phyloP scores from a whole-genome alignment of 495 filamentous ascomycete genomes.

The Aspergillus sclerotiicarbonarius region DNA sequence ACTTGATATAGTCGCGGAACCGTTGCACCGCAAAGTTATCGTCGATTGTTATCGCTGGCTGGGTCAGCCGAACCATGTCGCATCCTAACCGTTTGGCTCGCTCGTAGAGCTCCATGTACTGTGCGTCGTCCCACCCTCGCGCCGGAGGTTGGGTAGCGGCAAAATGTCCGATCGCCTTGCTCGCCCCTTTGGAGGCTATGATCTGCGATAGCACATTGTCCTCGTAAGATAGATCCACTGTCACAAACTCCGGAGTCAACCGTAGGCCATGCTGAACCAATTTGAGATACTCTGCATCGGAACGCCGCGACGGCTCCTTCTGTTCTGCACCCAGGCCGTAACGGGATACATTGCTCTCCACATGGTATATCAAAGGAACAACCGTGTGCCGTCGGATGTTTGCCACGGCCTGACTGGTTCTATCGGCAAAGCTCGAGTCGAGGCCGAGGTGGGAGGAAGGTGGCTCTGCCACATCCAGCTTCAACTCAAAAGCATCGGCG shows the following conservation, averaged over 20 bases:
- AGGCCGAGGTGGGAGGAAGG: constrained; percentile 28
- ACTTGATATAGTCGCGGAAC: constrained; percentile 35
- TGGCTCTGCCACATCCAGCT: constrained; percentile 49
- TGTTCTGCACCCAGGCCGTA: constrained; percentile 23
- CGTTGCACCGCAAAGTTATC: constrained; percentile 44
- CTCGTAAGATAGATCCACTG: constrained; percentile 61
- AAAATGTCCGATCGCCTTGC: constrained; percentile 66
- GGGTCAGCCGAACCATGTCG: constrained; percentile 48
- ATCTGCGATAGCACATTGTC: constrained; percentile 53
- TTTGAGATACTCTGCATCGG: constrained; percentile 53
- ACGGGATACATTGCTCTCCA: constrained; percentile 34
- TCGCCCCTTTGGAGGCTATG: constrained; percentile 55
- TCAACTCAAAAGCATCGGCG: constrained; percentile 66
- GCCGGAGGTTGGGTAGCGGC: constrained; percentile 45
- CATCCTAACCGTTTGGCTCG: constrained; percentile 45
- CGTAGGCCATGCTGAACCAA: constrained; percentile 66
- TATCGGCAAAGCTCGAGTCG: constrained; percentile 37
- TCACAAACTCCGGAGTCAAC: constrained; percentile 67
- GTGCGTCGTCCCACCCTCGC: constrained; percentile 40
- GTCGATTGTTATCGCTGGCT: constrained; percentile 37
- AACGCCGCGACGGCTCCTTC: constrained; percentile 20
- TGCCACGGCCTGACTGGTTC: constrained; percentile 56
- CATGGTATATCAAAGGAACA: constrained; percentile 52
- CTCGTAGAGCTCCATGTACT: constrained; percentile 37
- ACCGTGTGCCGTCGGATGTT: constrained; percentile 62